Conservation (phyloP, 345 rosid species). For the Turnera subulata region DNA sequence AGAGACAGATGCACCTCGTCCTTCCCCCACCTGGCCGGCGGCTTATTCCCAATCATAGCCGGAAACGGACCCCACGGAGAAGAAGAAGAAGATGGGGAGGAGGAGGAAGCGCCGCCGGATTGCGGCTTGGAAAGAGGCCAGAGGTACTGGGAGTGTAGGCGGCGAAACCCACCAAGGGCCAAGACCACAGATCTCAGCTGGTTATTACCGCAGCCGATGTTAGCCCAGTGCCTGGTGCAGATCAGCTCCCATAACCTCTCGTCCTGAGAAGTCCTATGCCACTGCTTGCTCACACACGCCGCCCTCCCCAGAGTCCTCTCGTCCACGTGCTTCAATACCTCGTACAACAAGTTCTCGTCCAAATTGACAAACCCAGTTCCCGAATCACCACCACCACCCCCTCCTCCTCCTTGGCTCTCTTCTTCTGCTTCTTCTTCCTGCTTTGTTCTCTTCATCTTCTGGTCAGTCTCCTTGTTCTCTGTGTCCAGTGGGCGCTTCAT, state of each 20-base stretch:
- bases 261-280: slow-evolving; percentile 73
- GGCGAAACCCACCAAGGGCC: slow-evolving; percentile 89
- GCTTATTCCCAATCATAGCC: slow-evolving; percentile 43
- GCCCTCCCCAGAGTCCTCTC: slow-evolving; percentile 67
- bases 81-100: slow-evolving; percentile 19
- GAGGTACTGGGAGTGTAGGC: slow-evolving; percentile 73
- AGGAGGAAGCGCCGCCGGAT: slow-evolving; percentile 10
- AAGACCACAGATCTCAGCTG: slow-evolving; percentile 93
- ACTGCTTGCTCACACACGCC: slow-evolving; percentile 80
- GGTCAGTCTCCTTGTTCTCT: neutral
- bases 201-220: slow-evolving; percentile 58
- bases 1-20: slow-evolving; percentile 83
- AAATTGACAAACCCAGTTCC: slow-evolving; percentile 49
- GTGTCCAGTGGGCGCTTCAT: slow-evolving; percentile 61
- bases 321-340: slow-evolving; percentile 87
- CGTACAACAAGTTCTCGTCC: slow-evolving; percentile 79
- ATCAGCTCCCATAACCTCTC: slow-evolving; percentile 99
- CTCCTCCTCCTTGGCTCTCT: slow-evolving; percentile 4
- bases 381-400: neutral
- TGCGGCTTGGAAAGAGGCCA: slow-evolving; percentile 66
- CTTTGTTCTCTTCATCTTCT: slow-evolving; percentile 50
- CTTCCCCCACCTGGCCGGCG: slow-evolving; percentile 61
- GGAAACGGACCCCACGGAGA: slow-evolving; percentile 42
- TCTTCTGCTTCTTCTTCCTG: neutral
- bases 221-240: slow-evolving; percentile 86